A percentile compares a stretch with the other conserved stretches of the same genome.
These are phyloP conservation scores for Tolypocladium tropicale DNA, from an alignment of 2,329 filamentous ascomycete species.

Conservation along the genomic window DNA sequence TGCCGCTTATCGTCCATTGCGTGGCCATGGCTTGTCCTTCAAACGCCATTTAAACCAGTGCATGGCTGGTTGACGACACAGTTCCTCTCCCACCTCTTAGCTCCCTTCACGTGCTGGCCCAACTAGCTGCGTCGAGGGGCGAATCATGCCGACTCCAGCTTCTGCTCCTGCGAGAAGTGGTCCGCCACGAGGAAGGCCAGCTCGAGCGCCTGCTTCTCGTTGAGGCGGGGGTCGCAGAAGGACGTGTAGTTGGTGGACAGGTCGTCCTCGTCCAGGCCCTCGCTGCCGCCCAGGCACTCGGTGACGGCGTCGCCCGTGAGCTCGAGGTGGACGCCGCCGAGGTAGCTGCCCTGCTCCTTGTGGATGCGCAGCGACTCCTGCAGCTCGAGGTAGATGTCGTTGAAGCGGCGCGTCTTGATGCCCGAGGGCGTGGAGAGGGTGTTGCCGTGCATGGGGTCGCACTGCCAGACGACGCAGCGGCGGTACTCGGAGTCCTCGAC, in stretches of 20 bases:
- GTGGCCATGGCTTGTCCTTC: no score
- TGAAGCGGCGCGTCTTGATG: conserved; percentile 88
- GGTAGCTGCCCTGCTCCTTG: conserved; percentile 69
- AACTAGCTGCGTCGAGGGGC: no score
- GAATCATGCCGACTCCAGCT: conserved; percentile 4
- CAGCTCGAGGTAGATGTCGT: conserved; percentile 81
- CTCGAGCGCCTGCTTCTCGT: conserved; percentile 96
- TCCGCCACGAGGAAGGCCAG: conserved; percentile 88
- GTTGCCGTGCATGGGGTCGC: conserved; percentile 96
- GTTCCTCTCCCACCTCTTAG: no score
- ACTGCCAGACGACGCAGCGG: conserved; percentile 80
- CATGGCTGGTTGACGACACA: no score
- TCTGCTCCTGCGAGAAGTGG: conserved; percentile 45
- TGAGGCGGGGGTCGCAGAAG: conserved; percentile 89
- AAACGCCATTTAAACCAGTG: no score
- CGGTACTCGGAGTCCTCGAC: conserved; percentile 68
- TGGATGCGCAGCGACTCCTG: conserved; percentile 77
- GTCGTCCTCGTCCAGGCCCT: conserved; percentile 79
- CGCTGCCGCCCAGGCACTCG: conserved; percentile 86
- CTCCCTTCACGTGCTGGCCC: no score
- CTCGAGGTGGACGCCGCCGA: conserved; percentile 91
- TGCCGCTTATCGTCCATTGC: no score
- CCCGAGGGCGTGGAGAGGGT: conserved; percentile 59
- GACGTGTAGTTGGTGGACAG: conserved; percentile 86
- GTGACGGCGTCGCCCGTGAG: conserved; percentile 93